Conservation (phyloP, 2,329 filamentous ascomycete genomes). For the Alternaria burnsii region DNA sequence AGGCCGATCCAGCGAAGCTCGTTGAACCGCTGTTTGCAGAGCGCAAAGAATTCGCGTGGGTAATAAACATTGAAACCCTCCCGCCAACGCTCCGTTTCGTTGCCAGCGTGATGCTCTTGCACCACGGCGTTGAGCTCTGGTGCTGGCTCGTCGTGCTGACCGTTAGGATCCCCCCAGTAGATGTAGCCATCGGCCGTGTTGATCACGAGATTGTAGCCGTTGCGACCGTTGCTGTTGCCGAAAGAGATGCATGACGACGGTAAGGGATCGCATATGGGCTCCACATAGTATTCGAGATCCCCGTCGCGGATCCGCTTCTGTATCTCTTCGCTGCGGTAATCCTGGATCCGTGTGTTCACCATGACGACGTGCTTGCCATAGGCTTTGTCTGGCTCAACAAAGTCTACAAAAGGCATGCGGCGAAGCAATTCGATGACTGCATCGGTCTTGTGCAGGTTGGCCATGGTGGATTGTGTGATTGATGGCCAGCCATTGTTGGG, state of each 20-base stretch:
- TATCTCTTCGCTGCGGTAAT: not conserved
- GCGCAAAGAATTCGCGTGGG: not conserved
- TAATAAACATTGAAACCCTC: not conserved
- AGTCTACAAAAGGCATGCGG: not conserved
- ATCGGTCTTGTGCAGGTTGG: not conserved
- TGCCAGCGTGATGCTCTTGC: not conserved
- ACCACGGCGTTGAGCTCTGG: not conserved
- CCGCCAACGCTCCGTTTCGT: not conserved
- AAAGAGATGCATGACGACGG: not conserved
- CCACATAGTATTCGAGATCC: not conserved
- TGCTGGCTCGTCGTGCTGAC: not conserved
- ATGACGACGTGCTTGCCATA: not conserved
- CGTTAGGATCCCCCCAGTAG: not conserved
- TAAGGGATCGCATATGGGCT: not conserved
- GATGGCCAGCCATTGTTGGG: not conserved
- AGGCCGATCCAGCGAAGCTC: not conserved
- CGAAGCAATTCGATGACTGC: not conserved
- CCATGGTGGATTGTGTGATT: not conserved
- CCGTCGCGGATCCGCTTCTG: not conserved
- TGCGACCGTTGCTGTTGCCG: not conserved
- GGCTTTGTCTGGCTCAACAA: not conserved
- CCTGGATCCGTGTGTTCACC: not conserved
- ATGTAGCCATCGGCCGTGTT: not conserved
- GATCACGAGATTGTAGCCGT: not conserved
- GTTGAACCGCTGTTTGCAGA: not conserved